phyloP scores from a whole-genome alignment of 345 rosid genomes.

The Populus simonii region DNA sequence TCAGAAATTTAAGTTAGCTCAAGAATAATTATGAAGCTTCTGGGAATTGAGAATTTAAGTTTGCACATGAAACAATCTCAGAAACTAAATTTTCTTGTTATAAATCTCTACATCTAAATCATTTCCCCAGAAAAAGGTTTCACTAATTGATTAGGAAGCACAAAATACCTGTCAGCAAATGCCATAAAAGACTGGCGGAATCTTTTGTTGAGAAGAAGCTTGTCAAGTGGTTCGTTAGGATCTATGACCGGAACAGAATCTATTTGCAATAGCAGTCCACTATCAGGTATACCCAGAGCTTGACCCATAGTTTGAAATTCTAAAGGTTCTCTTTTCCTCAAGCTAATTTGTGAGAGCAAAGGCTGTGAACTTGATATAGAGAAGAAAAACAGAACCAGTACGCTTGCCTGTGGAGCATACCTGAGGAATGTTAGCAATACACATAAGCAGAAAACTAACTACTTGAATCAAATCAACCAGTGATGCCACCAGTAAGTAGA shows the following conservation, averaged over 20 bases:
- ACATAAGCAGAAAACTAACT: conserved; percentile 13
- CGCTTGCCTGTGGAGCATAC: conserved; percentile 51
- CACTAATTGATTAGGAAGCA: too few relatives aligned
- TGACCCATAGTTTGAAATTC: conserved; percentile 72
- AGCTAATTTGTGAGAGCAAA: conserved; percentile 76
- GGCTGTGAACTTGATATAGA: conserved; percentile 87
- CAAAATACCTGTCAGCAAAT: conserved; percentile 77
- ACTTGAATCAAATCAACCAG: conserved; percentile 1
- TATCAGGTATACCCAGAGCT: conserved; percentile 88
- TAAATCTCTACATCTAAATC: too few relatives aligned
- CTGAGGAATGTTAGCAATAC: conserved; percentile 29
- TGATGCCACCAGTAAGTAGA: neutral
- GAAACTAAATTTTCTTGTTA: too few relatives aligned
- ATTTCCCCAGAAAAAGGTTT: too few relatives aligned
- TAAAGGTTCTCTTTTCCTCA: conserved; percentile 59
- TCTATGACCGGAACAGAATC: conserved; percentile 46
- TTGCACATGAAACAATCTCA: too few relatives aligned
- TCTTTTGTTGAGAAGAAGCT: conserved; percentile 71
- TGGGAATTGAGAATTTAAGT: too few relatives aligned
- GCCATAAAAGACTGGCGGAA: conserved; percentile 85
- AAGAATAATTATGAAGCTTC: too few relatives aligned
- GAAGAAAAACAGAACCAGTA: conserved; percentile 68
- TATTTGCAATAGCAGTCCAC: conserved; percentile 57
- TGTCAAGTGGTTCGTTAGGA: conserved; percentile 73
- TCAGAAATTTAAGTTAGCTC: too few relatives aligned